Evolutionary conservation across 495 filamentous ascomycete genomes (phyloP), one percentile per base, ranked within the genome.

Genomic region (Aspergillus baeticus): DNA sequence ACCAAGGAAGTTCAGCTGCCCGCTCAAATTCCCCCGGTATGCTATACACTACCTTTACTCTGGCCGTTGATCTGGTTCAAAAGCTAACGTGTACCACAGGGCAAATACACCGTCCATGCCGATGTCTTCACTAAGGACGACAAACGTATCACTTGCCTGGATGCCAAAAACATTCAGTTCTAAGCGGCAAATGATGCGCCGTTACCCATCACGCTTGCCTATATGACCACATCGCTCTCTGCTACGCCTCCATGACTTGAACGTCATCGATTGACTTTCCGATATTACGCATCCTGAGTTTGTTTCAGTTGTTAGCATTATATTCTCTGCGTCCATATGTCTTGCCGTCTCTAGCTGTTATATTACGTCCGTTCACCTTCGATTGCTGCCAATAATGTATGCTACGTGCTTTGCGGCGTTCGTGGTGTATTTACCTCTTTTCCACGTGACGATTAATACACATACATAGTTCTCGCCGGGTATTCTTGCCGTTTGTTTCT

Each of bases 1-100:
- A 84, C 72, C 42, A 97, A 98, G 78, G 70, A 86, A 20, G 88
- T 98, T 29, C 84, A 94, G 6, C 71, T 99, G 57, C 94, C 94
- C 49, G 86, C 83, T 61, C 80, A 92, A 71, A 91, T 99, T 58
- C 94, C 94, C 62, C 88, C 91, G 45, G 92, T 96, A 83, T 63
- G 89, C 77, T 61, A 1, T 37, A 5, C 10, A 35, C 14, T 21
- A 15, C 14, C 43, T 11, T 6, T 38, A 2, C 5, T 3, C 21
- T 0, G 23, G 44, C 17, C 13, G 36, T 22, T 36, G 6, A 10
- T 5, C 55, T 38, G 42, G 15, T 31, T n/a, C 21, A 64, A 64
- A 61, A 59, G 18, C 45, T 41, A 6, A 18, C 11, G n/a, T 10
- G 6, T 38, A 26, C 33, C 5, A 52, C 60, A 96, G 92, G 94